A percentile compares a stretch with the other conserved stretches of the same genome.
Conservation (phyloP, 257 asterid species). For the Coffea canephora region DNA sequence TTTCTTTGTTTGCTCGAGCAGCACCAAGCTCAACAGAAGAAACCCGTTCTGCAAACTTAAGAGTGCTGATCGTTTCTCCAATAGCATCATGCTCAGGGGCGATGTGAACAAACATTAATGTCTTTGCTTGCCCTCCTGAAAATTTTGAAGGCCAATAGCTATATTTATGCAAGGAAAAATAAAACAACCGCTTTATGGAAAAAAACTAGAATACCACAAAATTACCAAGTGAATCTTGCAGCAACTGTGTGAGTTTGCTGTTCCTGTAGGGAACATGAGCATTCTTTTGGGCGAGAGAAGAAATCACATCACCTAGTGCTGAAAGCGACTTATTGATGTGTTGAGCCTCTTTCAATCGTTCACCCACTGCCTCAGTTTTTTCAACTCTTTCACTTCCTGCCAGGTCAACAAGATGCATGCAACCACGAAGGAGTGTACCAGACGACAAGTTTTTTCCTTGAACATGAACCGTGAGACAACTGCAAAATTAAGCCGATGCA, state of each 20-base stretch:
- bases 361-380: slow-evolving; percentile 71
- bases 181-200: background rate
- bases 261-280: slow-evolving; percentile 81
- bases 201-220: slow-evolving; percentile 4
- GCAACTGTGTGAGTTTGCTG: slow-evolving; percentile 89
- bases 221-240: slow-evolving; percentile 85
- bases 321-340: slow-evolving; percentile 77
- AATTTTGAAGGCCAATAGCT: slow-evolving; percentile 14
- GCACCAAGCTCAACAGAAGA: slow-evolving; percentile 82
- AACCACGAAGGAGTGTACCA: slow-evolving; percentile 57
- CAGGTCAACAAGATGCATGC: slow-evolving; percentile 86
- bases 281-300: slow-evolving; percentile 73
- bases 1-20: slow-evolving; percentile 70
- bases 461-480: slow-evolving; percentile 85
- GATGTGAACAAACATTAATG: slow-evolving; percentile 81
- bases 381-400: slow-evolving; percentile 91
- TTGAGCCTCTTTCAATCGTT: slow-evolving; percentile 72
- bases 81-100: slow-evolving; percentile 74
- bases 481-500: slow-evolving; percentile 31
- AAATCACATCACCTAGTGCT: slow-evolving; percentile 86
- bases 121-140: slow-evolving; percentile 85
- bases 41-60: slow-evolving; percentile 90
- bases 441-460: slow-evolving; percentile 76
- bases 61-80: slow-evolving; percentile 79
- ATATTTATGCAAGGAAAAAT: slow-evolving; percentile 10